These are phyloP conservation scores for Coemansia sp. DNA, from an alignment of 192 early-diverging fungal species.

Conservation along the genomic window DNA sequence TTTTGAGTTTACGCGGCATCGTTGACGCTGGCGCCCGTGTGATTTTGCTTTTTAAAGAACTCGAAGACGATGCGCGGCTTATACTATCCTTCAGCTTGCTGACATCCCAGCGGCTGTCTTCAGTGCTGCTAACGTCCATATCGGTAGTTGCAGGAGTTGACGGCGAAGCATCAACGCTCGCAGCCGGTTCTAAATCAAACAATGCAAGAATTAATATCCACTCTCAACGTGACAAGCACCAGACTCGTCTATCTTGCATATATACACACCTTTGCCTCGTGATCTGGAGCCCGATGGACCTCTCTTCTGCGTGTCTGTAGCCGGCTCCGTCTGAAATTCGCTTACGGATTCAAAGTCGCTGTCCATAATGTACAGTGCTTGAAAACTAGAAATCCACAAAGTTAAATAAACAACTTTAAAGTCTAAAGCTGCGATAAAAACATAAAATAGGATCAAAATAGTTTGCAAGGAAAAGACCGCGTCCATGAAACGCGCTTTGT, in stretches of 20 bases:
- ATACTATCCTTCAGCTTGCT: slow-evolving; percentile 5
- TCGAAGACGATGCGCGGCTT: not conserved
- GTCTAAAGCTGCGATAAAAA: not conserved
- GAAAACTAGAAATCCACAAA: not conserved
- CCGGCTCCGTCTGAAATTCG: not conserved
- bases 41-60: not conserved
- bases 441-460: not conserved
- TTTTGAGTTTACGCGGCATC: slow-evolving; percentile 7
- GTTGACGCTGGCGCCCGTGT: not conserved
- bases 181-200: not conserved
- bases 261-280: slow-evolving; percentile 22
- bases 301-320: slow-evolving; percentile 14
- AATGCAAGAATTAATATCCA: not conserved
- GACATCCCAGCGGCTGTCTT: slow-evolving; percentile 15
- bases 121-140: slow-evolving; percentile 1
- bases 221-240: not conserved
- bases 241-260: not conserved
- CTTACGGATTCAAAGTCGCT: slow-evolving; percentile 23
- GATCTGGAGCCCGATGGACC: slow-evolving; percentile 8
- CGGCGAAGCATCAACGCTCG: not conserved
- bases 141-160: slow-evolving; percentile 4
- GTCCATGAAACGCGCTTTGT: no score
- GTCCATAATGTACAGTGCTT: slow-evolving; percentile 2
- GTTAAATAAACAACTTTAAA: not conserved
- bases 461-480: no score